Percentiles rank a stretch among this genome's conserved stretches.
phyloP scores from a whole-genome alignment of 305 asterid species.

The Plantago coronopus region DNA sequence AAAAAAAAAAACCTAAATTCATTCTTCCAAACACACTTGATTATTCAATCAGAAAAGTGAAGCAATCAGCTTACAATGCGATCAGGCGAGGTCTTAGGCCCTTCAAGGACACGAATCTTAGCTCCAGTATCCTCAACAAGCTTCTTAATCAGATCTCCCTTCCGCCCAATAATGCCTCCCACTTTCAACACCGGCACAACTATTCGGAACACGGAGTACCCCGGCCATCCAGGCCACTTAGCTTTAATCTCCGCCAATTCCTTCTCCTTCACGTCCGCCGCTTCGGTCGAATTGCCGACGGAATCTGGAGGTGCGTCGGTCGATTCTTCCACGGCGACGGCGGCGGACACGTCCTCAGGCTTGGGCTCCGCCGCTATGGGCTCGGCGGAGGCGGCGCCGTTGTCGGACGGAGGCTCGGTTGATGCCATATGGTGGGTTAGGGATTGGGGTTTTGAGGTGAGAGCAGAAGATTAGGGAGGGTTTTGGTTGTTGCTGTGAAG shows the following conservation, averaged over 20 bases:
- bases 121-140: constrained; percentile 86
- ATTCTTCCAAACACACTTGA: too few relatives aligned
- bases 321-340: too few relatives aligned
- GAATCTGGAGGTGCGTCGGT: neutral
- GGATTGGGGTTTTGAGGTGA: too few relatives aligned
- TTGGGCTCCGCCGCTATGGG: too few relatives aligned
- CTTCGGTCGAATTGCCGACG: neutral
- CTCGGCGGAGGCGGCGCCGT: too few relatives aligned
- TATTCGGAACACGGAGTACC: constrained; percentile 59
- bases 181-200: constrained; percentile 84
- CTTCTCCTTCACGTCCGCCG: constrained; percentile 23
- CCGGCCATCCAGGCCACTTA: constrained; percentile 98
- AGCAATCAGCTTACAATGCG: constrained; percentile 54
- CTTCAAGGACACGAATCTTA: constrained; percentile 75
- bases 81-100: constrained; percentile 64
- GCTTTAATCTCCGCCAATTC: constrained; percentile 35
- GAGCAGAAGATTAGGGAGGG: too few relatives aligned
- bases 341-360: too few relatives aligned
- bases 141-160: constrained; percentile 84
- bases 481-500: too few relatives aligned
- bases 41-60: too few relatives aligned
- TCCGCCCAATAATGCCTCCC: constrained; percentile 86
- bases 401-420: too few relatives aligned
- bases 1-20: too few relatives aligned
- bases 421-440: too few relatives aligned